Evolutionary conservation across 2,329 filamentous ascomycete genomes (phyloP).

Genomic region (Didymosphaeria variabile): DNA sequence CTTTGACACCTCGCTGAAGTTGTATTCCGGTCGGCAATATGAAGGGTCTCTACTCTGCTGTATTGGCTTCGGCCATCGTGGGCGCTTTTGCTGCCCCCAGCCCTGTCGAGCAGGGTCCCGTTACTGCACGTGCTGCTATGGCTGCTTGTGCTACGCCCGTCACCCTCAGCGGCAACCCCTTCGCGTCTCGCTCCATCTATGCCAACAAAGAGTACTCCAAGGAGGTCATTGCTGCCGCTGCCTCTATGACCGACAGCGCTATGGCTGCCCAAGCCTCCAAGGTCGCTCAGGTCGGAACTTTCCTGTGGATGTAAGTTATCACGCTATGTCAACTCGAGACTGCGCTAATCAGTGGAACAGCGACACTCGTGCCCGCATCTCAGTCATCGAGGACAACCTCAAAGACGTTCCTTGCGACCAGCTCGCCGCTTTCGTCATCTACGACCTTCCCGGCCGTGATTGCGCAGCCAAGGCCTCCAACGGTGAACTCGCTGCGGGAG

Average conservation of each 20-base stretch:
- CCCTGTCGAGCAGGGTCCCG: conserved; percentile 43
- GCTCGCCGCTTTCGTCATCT: conserved; percentile 67
- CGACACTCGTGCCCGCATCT: conserved; percentile 61
- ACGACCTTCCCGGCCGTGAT: conserved; percentile 72
- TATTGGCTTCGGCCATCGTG: conserved; percentile 46
- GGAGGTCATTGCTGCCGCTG: conserved; percentile 64
- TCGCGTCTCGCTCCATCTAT: conserved; percentile 58
- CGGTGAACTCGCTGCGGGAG: conserved; percentile 67
- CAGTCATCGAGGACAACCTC: conserved; percentile 58
- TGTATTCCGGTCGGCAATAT: conserved; percentile 37
- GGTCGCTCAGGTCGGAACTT: conserved; percentile 62
- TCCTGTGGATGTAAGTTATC: conserved; percentile 62
- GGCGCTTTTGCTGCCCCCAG: conserved; percentile 46
- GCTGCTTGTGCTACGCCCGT: conserved; percentile 47
- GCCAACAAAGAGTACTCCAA: conserved; percentile 64
- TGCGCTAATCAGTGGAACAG: conserved; percentile 25
- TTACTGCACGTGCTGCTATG: conserved; percentile 42
- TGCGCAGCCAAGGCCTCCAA: conserved; percentile 72
- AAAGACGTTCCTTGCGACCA: conserved; percentile 60
- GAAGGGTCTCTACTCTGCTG: conserved; percentile 46
- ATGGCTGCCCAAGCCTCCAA: conserved; percentile 60
- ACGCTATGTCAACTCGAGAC: neutral
- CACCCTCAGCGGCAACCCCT: conserved; percentile 61
- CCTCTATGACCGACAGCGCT: conserved; percentile 63
- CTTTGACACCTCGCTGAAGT: conserved; percentile 32